Evolutionary conservation across 305 asterid genomes (phyloP).

Genomic region (Coffea humblotiana): DNA sequence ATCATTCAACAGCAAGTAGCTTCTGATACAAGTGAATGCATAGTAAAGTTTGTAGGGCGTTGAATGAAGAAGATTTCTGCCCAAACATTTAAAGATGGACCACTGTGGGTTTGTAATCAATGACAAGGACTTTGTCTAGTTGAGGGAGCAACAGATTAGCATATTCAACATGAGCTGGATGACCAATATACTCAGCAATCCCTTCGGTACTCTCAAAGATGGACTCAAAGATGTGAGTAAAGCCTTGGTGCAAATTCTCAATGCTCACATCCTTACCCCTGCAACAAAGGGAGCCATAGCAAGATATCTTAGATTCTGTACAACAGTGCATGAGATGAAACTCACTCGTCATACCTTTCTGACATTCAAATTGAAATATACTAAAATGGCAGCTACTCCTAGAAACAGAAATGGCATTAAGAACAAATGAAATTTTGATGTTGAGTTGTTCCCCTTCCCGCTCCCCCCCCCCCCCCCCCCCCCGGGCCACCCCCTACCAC

Average conservation of each 20-base stretch:
- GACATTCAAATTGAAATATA: not conserved
- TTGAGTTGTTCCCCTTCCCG: too few species aligned
- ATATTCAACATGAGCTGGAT: slow-evolving; percentile 57
- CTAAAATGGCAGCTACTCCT: not conserved
- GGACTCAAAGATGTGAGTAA: slow-evolving; percentile 79
- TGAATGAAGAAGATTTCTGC: not conserved
- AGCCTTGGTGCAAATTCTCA: slow-evolving; percentile 75
- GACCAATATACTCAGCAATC: slow-evolving; percentile 57
- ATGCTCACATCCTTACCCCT: slow-evolving; percentile 79
- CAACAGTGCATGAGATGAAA: not conserved
- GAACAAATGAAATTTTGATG: too few species aligned
- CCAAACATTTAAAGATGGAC: slow-evolving; percentile 33
- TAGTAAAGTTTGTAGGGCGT: not conserved
- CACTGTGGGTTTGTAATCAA: slow-evolving; percentile 62
- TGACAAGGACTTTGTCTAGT: slow-evolving; percentile 53
- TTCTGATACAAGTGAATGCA: not conserved
- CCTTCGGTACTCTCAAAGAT: slow-evolving; percentile 70
- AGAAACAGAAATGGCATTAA: not conserved
- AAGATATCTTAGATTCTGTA: not conserved
- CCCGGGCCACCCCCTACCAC: too few species aligned
- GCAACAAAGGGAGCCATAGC: slow-evolving; percentile 12
- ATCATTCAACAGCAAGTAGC: not conserved
- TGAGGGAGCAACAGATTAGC: slow-evolving; percentile 50
- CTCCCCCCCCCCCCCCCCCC: too few species aligned
- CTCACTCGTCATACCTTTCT: not conserved